These are phyloP conservation scores for Umbelopsis ramanniana DNA, from an alignment of 192 early-diverging fungal genomes.

Conservation along the genomic window DNA sequence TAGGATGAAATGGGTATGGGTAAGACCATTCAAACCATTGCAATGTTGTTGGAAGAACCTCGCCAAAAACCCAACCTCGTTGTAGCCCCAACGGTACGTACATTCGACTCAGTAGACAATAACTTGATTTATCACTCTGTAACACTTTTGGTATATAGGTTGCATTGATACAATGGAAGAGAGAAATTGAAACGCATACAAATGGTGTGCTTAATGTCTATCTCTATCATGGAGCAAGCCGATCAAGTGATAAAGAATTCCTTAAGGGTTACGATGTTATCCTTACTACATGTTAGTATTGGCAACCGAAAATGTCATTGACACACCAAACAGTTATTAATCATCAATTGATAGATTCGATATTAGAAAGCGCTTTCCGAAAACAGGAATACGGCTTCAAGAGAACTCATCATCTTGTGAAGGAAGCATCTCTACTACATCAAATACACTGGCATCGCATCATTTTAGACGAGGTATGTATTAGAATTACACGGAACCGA, in stretches of 20 bases:
- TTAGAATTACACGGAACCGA: slow-evolving; percentile 25
- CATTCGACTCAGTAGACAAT: background rate
- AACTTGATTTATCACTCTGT: background rate
- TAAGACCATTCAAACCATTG: slow-evolving; percentile 93
- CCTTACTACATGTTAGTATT: slow-evolving; percentile 64
- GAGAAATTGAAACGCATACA: slow-evolving; percentile 74
- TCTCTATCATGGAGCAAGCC: slow-evolving; percentile 78
- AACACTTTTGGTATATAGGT: slow-evolving; percentile 25
- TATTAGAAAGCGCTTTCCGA: slow-evolving; percentile 75
- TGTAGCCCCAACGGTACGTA: slow-evolving; percentile 77
- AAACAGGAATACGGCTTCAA: slow-evolving; percentile 75
- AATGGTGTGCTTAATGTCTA: slow-evolving; percentile 63
- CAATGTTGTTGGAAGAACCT: slow-evolving; percentile 70
- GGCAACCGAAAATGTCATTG: too few species aligned
- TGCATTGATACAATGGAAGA: slow-evolving; percentile 87
- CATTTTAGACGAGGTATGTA: slow-evolving; percentile 65
- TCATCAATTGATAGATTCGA: slow-evolving; percentile 52
- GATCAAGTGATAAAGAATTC: slow-evolving; percentile 54
- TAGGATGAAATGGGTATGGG: slow-evolving; percentile 94
- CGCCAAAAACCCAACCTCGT: slow-evolving; percentile 77
- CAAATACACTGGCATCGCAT: slow-evolving; percentile 81
- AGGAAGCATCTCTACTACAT: slow-evolving; percentile 73
- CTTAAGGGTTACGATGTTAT: slow-evolving; percentile 78
- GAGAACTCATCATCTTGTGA: slow-evolving; percentile 60
- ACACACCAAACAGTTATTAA: too few species aligned